phyloP scores from a whole-genome alignment of 2,329 filamentous ascomycete genomes.

The Fusarium globosum region DNA sequence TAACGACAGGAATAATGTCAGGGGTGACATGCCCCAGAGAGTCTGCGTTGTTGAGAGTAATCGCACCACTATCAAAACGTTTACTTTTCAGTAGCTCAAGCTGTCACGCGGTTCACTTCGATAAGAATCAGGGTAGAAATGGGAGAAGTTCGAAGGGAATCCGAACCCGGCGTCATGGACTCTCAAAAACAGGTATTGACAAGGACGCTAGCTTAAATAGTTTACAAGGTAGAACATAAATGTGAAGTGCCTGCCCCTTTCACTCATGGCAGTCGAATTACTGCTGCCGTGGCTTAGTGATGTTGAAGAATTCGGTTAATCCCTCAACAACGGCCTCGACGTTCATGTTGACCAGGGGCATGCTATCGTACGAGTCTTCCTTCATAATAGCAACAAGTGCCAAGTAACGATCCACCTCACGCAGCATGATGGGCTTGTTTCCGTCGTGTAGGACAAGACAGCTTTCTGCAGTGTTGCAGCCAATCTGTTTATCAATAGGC shows the following conservation, averaged over 20 bases:
- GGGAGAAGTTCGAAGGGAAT: background rate
- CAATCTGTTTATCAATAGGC: slow-evolving; percentile 73
- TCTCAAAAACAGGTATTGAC: slow-evolving; percentile 19
- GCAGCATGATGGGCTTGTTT: slow-evolving; percentile 72
- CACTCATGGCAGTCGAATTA: slow-evolving; percentile 14
- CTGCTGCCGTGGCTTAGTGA: slow-evolving; percentile 68
- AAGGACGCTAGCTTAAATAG: slow-evolving; percentile 39
- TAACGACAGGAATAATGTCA: slow-evolving; percentile 55
- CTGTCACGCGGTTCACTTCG: background rate
- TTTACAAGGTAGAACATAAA: slow-evolving; percentile 31
- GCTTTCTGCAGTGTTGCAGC: slow-evolving; percentile 74
- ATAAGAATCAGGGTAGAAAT: background rate
- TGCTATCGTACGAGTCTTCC: slow-evolving; percentile 84
- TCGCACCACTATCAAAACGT: slow-evolving; percentile 60
- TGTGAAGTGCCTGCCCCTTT: background rate
- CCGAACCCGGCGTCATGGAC: background rate
- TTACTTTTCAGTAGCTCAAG: slow-evolving; percentile 49
- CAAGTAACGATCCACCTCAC: slow-evolving; percentile 79
- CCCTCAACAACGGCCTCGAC: slow-evolving; percentile 85
- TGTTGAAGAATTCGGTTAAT: slow-evolving; percentile 81
- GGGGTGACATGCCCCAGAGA: slow-evolving; percentile 61
- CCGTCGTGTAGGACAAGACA: slow-evolving; percentile 74
- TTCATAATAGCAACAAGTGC: slow-evolving; percentile 89
- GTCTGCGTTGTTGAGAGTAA: slow-evolving; percentile 64
- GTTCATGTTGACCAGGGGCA: slow-evolving; percentile 88